These are phyloP conservation scores for Raphanus hybrid DNA, from an alignment of 441 rosid genomes.

Conservation along the genomic window DNA sequence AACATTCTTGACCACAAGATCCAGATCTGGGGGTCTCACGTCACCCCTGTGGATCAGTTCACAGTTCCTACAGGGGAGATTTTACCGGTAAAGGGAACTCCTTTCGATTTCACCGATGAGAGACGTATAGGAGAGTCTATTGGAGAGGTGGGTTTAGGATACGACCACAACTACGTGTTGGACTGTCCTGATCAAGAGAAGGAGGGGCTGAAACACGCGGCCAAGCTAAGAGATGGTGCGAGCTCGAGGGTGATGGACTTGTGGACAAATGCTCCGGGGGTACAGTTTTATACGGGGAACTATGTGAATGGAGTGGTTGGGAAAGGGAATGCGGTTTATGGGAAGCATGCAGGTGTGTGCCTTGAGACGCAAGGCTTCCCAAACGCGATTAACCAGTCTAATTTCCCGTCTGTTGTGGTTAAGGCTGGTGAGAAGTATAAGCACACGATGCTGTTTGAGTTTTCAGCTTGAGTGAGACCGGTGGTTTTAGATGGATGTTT, in stretches of 20 bases:
- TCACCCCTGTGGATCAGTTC: constrained; percentile 80
- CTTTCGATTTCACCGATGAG: constrained; percentile 82
- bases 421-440: constrained; percentile 75
- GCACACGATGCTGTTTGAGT: constrained; percentile 82
- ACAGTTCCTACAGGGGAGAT: constrained; percentile 88
- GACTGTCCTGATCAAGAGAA: constrained; percentile 70
- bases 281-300: constrained; percentile 91
- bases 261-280: constrained; percentile 85
- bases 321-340: constrained; percentile 73
- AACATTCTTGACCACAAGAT: constrained; percentile 66
- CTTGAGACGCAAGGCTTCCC: constrained; percentile 95
- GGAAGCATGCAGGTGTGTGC: constrained; percentile 83
- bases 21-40: constrained; percentile 75
- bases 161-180: constrained; percentile 86
- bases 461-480: constrained; percentile 56
- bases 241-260: constrained; percentile 76
- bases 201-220: constrained; percentile 71
- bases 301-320: constrained; percentile 78
- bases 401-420: constrained; percentile 78
- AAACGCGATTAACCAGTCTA: constrained; percentile 74
- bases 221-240: constrained; percentile 62
- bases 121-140: constrained; percentile 69
- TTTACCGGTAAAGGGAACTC: constrained; percentile 68
- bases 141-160: constrained; percentile 79
- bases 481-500: constrained; percentile 13